A percentile compares a stretch with the other conserved stretches of the same genome.
These are phyloP conservation scores for Phytophthora fragariae DNA, from an alignment of 352 stramenopile genomes.

Conservation along the genomic window DNA sequence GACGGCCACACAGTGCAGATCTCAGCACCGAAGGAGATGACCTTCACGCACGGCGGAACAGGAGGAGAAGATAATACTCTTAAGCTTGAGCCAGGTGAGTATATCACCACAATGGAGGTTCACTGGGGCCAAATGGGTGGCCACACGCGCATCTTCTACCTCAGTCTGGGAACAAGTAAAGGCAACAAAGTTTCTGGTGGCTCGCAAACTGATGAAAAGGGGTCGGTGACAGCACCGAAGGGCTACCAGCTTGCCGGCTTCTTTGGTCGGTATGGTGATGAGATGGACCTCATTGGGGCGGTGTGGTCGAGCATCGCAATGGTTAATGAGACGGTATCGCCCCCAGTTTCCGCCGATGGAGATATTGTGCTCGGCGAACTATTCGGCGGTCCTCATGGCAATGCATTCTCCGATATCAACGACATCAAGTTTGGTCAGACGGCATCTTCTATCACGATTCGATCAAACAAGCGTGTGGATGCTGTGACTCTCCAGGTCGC, in stretches of 20 bases:
- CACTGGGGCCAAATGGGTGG: constrained; percentile 17
- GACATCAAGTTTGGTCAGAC: constrained; percentile 29
- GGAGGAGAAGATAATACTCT: constrained; percentile 22
- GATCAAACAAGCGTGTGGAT: constrained; percentile 45
- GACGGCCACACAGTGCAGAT: not conserved
- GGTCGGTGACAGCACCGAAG: constrained; percentile 17
- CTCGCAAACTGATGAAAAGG: constrained; percentile 24
- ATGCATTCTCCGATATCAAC: constrained; percentile 37
- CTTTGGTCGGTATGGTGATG: constrained; percentile 27
- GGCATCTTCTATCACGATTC: constrained; percentile 22
- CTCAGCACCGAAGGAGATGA: constrained; percentile 20
- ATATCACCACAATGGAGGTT: constrained; percentile 25
- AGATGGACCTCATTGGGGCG: constrained; percentile 27
- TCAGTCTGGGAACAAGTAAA: constrained; percentile 22
- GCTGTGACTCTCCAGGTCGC: constrained; percentile 43
- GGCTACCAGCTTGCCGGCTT: constrained; percentile 32
- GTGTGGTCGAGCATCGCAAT: constrained; percentile 38
- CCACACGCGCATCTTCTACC: constrained; percentile 22
- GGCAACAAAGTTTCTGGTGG: constrained; percentile 19
- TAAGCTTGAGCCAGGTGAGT: constrained; percentile 16
- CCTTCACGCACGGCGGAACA: constrained; percentile 29
- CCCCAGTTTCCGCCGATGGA: constrained; percentile 18
- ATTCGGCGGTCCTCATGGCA: constrained; percentile 28
- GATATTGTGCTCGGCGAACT: constrained; percentile 30
- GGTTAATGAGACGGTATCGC: constrained; percentile 23